Base-by-base conservation (phyloP, 2,329 filamentous ascomycete genomes). In the Cladosporium sp. region DNA sequence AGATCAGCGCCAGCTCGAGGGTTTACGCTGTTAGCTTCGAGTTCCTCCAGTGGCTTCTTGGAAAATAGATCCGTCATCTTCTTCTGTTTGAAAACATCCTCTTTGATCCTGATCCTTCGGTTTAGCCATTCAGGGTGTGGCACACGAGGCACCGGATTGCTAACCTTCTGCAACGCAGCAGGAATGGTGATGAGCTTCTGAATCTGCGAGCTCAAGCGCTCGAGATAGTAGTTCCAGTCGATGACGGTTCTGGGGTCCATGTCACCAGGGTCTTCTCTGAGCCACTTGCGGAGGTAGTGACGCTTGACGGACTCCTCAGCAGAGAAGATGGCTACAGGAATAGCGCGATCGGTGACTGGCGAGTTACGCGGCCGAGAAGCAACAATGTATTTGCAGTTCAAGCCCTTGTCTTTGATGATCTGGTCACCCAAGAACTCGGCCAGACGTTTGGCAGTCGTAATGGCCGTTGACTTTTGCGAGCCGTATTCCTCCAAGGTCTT, bases 351-450 rank as follows among this genome's bases (percentile, higher is more conserved):
- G 0, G 95, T 99, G 67, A 99, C 93, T 1, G 95, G 94, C 0
- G 94, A 92, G 74, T 91, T 91, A 74, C 89, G 91, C 4, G 95
- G 95, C 68, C 86, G 88, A 16, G 92, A 86, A 60, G 93, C 97
- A 74, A 99, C 97, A 76, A 99, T 97, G 78, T 98, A 99, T 79
- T 98, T 98, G 88, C 95, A 99, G 81, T 99, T 99, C 71, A 99
- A 79, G 3, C 95, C 95, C 79, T 98, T 99, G 79, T 99, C 96
- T 76, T 99, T 99, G 73, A 97, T 89, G 96, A 99, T 99, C 75
- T 97, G 93, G 76, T 97, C 94, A 39, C 95, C 95, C 68, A 99
- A 76, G 76, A 99, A 99, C 74, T 99, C 95, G 39, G 95, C 95
- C 49, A 99, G 80, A 68, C 95, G 92, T 73, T 90, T 95, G 13